A percentile compares a stretch with the other conserved stretches of the same genome.
Conservation (phyloP, 208 protist genomes). For the Porcisia hertigi region DNA sequence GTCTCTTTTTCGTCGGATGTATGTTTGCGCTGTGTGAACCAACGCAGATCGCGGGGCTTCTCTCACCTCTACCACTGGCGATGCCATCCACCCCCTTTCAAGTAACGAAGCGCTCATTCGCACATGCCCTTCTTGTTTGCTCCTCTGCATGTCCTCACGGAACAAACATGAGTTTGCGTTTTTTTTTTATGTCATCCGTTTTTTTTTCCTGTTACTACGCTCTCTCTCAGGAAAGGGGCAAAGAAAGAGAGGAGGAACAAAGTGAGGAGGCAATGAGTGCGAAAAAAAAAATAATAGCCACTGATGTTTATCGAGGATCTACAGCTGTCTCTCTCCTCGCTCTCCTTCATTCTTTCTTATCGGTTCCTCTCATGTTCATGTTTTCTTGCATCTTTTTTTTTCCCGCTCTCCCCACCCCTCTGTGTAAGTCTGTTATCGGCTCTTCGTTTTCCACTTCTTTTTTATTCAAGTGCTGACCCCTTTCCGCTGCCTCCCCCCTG, state of each 20-base stretch:
- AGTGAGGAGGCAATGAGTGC: not conserved
- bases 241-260: not conserved
- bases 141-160: conserved; percentile 7
- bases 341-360: not conserved
- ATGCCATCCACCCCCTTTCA: not conserved
- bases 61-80: not conserved
- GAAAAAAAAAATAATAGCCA: not conserved
- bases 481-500: not conserved
- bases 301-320: not conserved
- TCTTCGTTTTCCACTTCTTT: not conserved
- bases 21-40: not conserved
- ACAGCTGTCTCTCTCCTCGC: not conserved
- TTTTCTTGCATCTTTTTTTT: conserved; percentile 23
- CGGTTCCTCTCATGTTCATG: not conserved
- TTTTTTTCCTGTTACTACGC: not conserved
- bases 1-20: not conserved
- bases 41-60: not conserved
- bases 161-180: not conserved
- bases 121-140: not conserved
- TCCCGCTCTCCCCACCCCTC: conserved; percentile 16
- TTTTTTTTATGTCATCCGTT: not conserved
- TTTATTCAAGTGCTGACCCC: not conserved
- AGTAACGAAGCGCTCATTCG: not conserved
- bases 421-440: conserved; percentile 24
- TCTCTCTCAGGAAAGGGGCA: not conserved